Conservation (phyloP, 1,284 basidiomycete genomes). For the Mycena citricolor region DNA sequence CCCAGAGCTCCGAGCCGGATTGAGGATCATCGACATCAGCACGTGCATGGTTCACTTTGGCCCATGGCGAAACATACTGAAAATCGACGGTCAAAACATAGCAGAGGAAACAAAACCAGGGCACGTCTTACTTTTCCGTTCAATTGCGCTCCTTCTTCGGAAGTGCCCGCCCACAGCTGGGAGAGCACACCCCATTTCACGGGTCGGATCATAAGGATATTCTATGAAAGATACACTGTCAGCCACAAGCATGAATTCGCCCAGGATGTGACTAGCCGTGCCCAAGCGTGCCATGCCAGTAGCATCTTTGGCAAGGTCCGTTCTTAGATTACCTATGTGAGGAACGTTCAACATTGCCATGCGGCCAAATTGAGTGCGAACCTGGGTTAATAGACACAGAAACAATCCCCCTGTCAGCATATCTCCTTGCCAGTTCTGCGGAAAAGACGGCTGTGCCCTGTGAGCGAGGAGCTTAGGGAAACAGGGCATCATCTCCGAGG, state of each 20-base stretch:
- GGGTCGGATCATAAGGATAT: constrained; percentile 28
- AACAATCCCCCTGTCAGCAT: constrained; percentile 51
- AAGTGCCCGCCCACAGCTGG: constrained; percentile 50
- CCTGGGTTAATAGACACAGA: constrained; percentile 51
- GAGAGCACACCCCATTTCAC: constrained; percentile 36
- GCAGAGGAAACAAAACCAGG: neutral
- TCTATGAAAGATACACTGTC: constrained; percentile 18
- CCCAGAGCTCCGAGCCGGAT: constrained; percentile 37
- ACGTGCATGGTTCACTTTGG: constrained; percentile 33
- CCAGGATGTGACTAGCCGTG: too few species aligned
- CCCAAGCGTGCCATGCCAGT: constrained; percentile 30
- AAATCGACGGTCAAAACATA: neutral
- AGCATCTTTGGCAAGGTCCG: constrained; percentile 33
- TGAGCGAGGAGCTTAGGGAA: too few species aligned
- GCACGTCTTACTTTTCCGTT: constrained; percentile 37
- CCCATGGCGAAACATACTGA: constrained; percentile 51
- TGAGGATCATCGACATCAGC: constrained; percentile 35
- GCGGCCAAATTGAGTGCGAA: constrained; percentile 1
- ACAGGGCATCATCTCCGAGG: neutral
- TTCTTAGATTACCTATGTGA: constrained; percentile 30
- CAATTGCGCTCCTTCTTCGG: constrained; percentile 36
- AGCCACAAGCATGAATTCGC: neutral
- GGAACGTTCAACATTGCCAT: neutral
- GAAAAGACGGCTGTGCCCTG: constrained; percentile 48
- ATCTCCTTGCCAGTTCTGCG: constrained; percentile 45